Evolutionary conservation across 768 basidiomycete genomes (phyloP), one percentile per base, ranked within the genome.

Genomic region (Lactarius sanguifluus): DNA sequence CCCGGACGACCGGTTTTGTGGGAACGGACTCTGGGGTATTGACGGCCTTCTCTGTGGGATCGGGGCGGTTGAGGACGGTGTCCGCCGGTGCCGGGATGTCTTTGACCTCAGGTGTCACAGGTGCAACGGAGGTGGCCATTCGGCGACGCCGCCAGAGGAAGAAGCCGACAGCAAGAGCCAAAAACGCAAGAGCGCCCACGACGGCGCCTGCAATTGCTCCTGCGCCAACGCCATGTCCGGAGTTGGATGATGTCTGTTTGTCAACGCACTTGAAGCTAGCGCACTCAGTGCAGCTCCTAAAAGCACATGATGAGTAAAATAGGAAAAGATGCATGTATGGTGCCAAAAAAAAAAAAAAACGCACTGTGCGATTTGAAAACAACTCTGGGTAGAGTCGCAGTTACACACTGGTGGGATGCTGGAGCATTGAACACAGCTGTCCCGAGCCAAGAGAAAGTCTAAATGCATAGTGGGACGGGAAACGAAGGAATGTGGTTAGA

Each of bases 51-150:
- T 90, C 90, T 61, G 78, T 87, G 36, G 91, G 91, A 76, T 93
- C 89, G n/a, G 91, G 90, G 50, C 91, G 81, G 74, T 86, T 90
- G 66, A 93, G 86, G 40, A 93, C 92, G 12, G 86, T 85, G 71
- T 84, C 88, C 23, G 92, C 91, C 25, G 88, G 78, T 2, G 90
- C 91, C 43, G 90, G 91, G 23, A 85, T 76, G 71, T 93, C 91
- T 63, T 74, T 75, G 45, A 56, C 60, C 28, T 70, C 71, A 3
- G 62, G 30, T 59, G 78, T 75, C 70, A 83, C 83, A 63, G 78
- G 72, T 65, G 85, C 84, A 38, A 70, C 73, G 18, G 65, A 73
- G 25, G 73, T 62, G 12, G 54, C 66, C 73, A 64, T 63, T 75
- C 80, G 84, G 64, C 86, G 84, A 62, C 90, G 86, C 74, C 90